phyloP scores from a whole-genome alignment of 2,329 filamentous ascomycete species.

The Didymella keratinophila region DNA sequence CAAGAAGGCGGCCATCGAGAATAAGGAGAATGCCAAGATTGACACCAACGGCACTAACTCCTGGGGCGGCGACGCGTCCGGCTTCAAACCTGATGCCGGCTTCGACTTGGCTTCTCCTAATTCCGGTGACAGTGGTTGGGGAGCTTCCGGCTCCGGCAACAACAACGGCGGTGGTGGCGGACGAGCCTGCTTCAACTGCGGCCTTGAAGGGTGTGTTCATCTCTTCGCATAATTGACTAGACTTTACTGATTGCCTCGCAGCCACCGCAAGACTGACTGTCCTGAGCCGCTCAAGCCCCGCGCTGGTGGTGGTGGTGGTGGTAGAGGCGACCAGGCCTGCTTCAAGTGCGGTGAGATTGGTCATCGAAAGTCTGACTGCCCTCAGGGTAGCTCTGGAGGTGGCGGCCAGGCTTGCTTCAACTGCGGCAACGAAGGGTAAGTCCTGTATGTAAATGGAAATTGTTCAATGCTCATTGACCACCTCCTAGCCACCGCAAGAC shows the following conservation, averaged over 20 bases:
- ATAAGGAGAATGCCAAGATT: conserved; percentile 28
- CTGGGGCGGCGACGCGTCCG: conserved; percentile 21
- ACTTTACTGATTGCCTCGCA: no score
- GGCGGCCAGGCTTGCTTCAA: conserved; percentile 40
- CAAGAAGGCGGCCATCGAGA: conserved; percentile 29
- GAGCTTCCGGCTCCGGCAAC: conserved; percentile 7
- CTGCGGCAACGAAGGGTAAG: conserved; percentile 38
- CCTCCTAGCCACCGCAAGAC: conserved; percentile 32
- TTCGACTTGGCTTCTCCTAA: conserved; percentile 12
- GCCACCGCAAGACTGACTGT: conserved; percentile 41
- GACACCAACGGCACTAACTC: neutral
- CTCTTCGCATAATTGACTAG: no score
- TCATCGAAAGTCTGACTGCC: conserved; percentile 41
- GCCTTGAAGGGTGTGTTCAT: no score
- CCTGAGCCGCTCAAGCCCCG: conserved; percentile 8
- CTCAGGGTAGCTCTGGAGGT: conserved; percentile 21
- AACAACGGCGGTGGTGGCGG: neutral
- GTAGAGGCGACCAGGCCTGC: conserved; percentile 31
- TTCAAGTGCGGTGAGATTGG: conserved; percentile 43
- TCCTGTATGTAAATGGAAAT: neutral
- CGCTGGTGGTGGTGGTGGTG: conserved; percentile 1
- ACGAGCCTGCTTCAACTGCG: no score
- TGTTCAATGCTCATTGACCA: neutral
- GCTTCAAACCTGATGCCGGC: conserved; percentile 10
- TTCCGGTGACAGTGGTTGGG: conserved; percentile 55